Evolutionary conservation across 106 monocot genomes (phyloP), one percentile per base, ranked within the genome.

Genomic region (Iris macrosiphon): DNA sequence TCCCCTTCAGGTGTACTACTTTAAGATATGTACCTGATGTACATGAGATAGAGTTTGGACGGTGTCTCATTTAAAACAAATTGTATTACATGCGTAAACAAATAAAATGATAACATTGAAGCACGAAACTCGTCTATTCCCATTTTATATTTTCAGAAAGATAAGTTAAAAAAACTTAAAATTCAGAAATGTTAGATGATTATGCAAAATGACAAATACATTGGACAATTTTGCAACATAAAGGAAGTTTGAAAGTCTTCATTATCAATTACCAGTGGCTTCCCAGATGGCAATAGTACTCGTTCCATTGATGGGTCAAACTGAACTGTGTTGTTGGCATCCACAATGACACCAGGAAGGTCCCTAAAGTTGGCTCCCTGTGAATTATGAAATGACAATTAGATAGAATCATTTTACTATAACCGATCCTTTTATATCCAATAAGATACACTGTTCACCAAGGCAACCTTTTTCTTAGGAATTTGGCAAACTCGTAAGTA

Each of bases 301-400:
- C 72, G 65, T 8, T 94, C 56, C 60, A 71, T 62, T 55, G 55
- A 68, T 42, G 81, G 83, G 35, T 94, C 88, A 55, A 78, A 60
- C 16, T 55, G 53, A 59, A 56, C 77, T 44, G 49, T 71, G 59
- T 89, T 89, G 43, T 88, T 75, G 38, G 76, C 27, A 28, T 64
- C 65, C 56, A 94, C 70, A 59, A 81, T 35, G 29, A 94, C 62
- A 47, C 93, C 93, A 32, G 84, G 79, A 28, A 94, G 88, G 55
- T 94, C 88, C 54, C 88, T 77, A 58, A 79, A 88, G 51, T 81
- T 88, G 65, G 93, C 93, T 59, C 90, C 90, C 90, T 91, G n/a
- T n/a, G n/a, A n/a, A n/a, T n/a, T n/a, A n/a, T n/a, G n/a, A n/a
- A n/a, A n/a, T n/a, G n/a, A n/a, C n/a, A n/a, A n/a, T n/a, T n/a